Evolutionary conservation across 495 filamentous ascomycete genomes (phyloP), one percentile per base, ranked within the genome.

Genomic region (Neurospora sp.): DNA sequence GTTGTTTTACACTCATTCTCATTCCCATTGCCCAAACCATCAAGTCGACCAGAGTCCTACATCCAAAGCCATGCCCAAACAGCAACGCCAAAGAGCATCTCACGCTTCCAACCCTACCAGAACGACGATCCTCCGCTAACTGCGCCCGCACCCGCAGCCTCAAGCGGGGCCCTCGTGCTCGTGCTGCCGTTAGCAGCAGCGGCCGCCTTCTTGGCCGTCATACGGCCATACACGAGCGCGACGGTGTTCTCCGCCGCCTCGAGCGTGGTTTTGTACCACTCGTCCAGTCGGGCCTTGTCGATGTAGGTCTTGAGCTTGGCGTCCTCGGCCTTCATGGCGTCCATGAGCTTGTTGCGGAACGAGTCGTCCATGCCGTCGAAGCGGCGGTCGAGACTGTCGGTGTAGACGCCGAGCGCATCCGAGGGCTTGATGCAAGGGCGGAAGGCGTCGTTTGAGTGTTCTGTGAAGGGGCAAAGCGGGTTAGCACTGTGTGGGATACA

Each of bases 211-310:
- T 72, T 75, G 10, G 72, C 72, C 12, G 71, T 75, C 41, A 74
- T 10, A 16, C 73, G 66, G 39, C 72, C 70, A 35, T 75, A 76
- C 8, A 41, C 73, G 8, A 39, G 37, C 8, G 70, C 73, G 1
- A 83, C 75, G 72, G 78, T 80, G 62, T 76, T 78, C 74, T 80
- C 77, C 27, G 80, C 82, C 18, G 42, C 73, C 39, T 81, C 79
- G 42, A 71, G 69, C 2, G 77, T 77, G 8, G 77, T 79, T 4
- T 69, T 72, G 38, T 73, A 88, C 89, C 90, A 91, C 70, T 88
- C 84, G 9, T 87, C 89, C 37, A 92, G 82, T 42, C 88, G 85
- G 18, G 88, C 84, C 75, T 86, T 85, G 69, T 91, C 87, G 20
- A 93, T 82, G 73, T 84, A 86, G 37, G 82, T 77, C 11, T 79